Conservation (phyloP, 768 basidiomycete species). For the Suillus plorans region DNA sequence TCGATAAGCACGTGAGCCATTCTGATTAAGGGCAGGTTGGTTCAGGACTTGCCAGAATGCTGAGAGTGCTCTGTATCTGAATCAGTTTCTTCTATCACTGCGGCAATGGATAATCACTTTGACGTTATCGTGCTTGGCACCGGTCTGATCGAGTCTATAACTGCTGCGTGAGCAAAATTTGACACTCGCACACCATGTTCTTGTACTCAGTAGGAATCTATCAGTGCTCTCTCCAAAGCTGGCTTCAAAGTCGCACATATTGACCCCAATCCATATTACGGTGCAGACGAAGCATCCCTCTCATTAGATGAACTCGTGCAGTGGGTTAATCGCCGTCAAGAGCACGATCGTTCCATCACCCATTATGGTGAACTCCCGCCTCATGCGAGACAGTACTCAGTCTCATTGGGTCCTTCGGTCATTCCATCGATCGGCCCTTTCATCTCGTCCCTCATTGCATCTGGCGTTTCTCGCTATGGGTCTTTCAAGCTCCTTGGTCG, state of each 20-base stretch:
- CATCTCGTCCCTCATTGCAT: constrained; percentile 75
- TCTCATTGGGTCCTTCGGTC: constrained; percentile 82
- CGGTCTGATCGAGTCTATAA: constrained; percentile 82
- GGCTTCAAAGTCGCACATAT: constrained; percentile 88
- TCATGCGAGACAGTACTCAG: constrained; percentile 73
- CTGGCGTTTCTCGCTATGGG: constrained; percentile 89
- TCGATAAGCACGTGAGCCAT: constrained; percentile 21
- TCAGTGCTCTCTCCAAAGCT: constrained; percentile 84
- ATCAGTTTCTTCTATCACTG: background rate
- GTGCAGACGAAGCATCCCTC: constrained; percentile 77
- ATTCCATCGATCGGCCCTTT: constrained; percentile 78
- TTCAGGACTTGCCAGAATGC: background rate
- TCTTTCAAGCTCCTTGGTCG: constrained; percentile 82
- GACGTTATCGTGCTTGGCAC: constrained; percentile 75
- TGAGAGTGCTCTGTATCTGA: no score
- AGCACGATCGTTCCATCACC: constrained; percentile 31
- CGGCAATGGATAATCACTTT: constrained; percentile 44
- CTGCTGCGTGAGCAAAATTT: constrained; percentile 72
- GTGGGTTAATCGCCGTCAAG: constrained; percentile 55
- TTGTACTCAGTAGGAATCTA: constrained; percentile 1
- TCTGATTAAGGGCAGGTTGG: constrained; percentile 25
- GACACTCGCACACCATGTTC: constrained; percentile 5
- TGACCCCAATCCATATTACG: constrained; percentile 84
- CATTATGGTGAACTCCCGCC: constrained; percentile 44
- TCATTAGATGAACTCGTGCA: constrained; percentile 75